A percentile compares a stretch with the other conserved stretches of the same genome.
These are phyloP conservation scores for Fusarium odoratissimum DNA, from an alignment of 2,329 filamentous ascomycete genomes.

Conservation along the genomic window DNA sequence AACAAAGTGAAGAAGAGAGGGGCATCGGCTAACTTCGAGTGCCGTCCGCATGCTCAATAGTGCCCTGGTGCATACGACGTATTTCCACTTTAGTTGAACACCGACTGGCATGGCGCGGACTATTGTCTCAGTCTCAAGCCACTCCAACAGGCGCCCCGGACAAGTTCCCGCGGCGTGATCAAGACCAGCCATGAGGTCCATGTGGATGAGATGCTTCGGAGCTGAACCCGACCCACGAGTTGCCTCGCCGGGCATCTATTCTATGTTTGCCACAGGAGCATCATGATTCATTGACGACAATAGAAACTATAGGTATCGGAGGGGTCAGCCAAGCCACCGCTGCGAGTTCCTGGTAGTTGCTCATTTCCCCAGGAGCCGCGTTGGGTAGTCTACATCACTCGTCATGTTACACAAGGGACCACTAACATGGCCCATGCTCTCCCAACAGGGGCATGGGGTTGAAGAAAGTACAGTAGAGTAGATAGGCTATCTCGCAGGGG, in stretches of 20 bases:
- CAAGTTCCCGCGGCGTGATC: constrained; percentile 2
- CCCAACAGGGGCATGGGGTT: neutral
- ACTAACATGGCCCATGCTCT: neutral
- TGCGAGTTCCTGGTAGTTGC: neutral
- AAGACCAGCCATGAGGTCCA: neutral
- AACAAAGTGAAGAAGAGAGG: neutral
- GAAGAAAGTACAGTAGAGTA: neutral
- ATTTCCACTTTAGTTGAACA: constrained; percentile 12
- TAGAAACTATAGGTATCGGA: neutral
- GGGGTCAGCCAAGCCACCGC: neutral
- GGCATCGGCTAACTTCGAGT: constrained; percentile 1
- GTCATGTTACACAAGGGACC: constrained; percentile 20
- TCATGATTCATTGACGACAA: neutral
- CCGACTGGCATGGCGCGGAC: constrained; percentile 8
- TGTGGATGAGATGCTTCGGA: neutral
- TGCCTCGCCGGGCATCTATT: neutral
- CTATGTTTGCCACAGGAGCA: neutral
- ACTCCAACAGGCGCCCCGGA: neutral
- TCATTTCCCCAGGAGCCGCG: constrained; percentile 1
- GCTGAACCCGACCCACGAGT: neutral
- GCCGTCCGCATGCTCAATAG: neutral
- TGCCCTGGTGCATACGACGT: neutral
- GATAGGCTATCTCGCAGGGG: constrained; percentile 5
- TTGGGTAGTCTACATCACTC: constrained; percentile 3
- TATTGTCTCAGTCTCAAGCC: constrained; percentile 32